Evolutionary conservation across 768 basidiomycete species (phyloP), one percentile per base, ranked within the genome.

Genomic region (Hypholoma sublateritium): DNA sequence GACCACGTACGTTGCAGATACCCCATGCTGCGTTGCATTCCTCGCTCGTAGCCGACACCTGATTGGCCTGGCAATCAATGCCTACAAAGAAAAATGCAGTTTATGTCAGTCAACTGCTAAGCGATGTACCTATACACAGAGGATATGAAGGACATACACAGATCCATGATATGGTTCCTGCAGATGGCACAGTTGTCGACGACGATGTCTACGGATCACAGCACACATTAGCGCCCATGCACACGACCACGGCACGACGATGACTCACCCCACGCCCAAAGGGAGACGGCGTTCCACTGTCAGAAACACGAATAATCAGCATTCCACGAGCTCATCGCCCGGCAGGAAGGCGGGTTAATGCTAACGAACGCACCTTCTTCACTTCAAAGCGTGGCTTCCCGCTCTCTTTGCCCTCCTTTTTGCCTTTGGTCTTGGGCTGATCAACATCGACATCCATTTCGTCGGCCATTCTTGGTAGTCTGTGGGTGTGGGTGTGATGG

Each of bases 111-210:
- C 12, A 35, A 25, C 12, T 25, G 11, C 12, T 28, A 35, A 11
- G 4, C 16, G 36, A 25, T 36, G n/a, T 42, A 28, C 4, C 11
- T 6, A 5, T 5, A 1, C 1, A 2, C 39, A n/a, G 14, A 14
- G 25, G 13, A 17, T 22, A 19, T 19, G 50, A 35, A 8, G 32
- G 49, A 76, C 91, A 66, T 65, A 98, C 97, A 99, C 44, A 98
- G 88, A 73, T 99, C 97, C 97, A 99, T 99, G 77, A 99, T 98
- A 70, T 99, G 96, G 72, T 98, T 98, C 73, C 95, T 87, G 82
- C 97, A 99, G 77, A 99, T 99, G 50, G 97, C 97, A 67, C 97
- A 98, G 76, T 98, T 99, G 75, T 98, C 96, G 56, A 98, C 96
- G 58, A 97, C 95, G 68, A 98, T 98, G 71, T 98, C 95, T 96